Base-by-base conservation (phyloP, 768 basidiomycete species). In the Pilatotrama ljubarskyi region DNA sequence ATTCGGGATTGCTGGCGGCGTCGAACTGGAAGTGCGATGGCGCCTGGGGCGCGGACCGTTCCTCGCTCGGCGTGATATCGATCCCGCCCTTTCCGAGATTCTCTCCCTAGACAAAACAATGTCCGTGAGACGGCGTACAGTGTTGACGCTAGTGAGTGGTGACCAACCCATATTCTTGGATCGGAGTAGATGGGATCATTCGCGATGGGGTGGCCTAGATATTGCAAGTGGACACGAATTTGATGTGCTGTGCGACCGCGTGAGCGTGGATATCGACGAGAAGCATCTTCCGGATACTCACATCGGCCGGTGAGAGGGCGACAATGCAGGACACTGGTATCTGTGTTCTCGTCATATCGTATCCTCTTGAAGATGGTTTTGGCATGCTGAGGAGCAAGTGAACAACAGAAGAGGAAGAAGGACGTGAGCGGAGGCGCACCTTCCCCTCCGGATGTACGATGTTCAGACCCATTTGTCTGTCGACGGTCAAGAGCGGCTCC, bases 381-480 rank as follows among this genome's bases (percentile, higher is more conserved):
- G 0, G 96, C 92, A 17, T 81, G 82, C 93, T 97, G 49, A 13
- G 15, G 20, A 14, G 8, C 22, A 17, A 11, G 29, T 47, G 15
- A 51, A 17, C 41, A 8, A 24, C 42, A 8, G 1, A 25, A 15
- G 5, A 3, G 5, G 24, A 29, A n/a, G 0, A 32, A 26, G 11
- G 15, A 11, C 6, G 2, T n/a, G 6, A 29, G 14, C 42, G 26
- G 20, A 17, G 35, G 17, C 74, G 37, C 67, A 93, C 94, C 81
- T 98, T 95, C 42, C 97, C 97, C 57, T 95, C 87, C 0, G 95
- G 93, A 69, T 97, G 93, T 15, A 98, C 92, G 51, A 98, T 89
- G 61, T 98, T 98, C 46, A 99, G 74, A 3, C 97, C 97, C 87
- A 98, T 95, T 70, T 98, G 95, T 51, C 95, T 82, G 74, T 99